phyloP scores from a whole-genome alignment of 1,284 basidiomycete genomes.

The Trichosporon sp. region DNA sequence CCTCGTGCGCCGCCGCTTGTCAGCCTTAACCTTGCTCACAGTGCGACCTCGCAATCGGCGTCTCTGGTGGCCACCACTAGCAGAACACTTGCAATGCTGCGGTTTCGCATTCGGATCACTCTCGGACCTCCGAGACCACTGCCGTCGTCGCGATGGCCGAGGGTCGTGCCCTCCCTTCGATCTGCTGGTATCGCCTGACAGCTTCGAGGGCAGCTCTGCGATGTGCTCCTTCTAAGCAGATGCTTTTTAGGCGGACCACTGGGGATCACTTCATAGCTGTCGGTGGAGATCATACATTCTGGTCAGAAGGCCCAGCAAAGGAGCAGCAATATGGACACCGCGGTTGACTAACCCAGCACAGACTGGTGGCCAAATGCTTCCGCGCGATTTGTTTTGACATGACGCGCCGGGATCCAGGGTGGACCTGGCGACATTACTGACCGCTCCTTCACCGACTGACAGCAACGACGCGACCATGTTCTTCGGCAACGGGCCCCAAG shows the following conservation, averaged over 20 bases:
- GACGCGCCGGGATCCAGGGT: not conserved
- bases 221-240: not conserved
- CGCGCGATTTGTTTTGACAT: constrained; percentile 4
- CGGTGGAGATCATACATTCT: too few species aligned
- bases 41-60: too few species aligned
- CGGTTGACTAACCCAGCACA: not conserved
- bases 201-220: not conserved
- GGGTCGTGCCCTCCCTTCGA: not conserved
- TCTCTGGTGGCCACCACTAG: not conserved
- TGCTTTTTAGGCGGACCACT: too few species aligned
- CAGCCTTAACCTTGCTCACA: not conserved
- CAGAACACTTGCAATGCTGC: not conserved
- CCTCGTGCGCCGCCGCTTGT: not conserved
- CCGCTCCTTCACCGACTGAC: not conserved
- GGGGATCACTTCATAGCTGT: too few species aligned
- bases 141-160: not conserved
- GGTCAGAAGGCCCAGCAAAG: too few species aligned
- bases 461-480: constrained; percentile 6
- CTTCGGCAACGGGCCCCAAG: constrained; percentile 1
- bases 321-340: too few species aligned
- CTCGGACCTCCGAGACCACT: not conserved
- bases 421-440: not conserved
- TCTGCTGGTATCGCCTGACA: not conserved
- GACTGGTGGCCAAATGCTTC: not conserved
- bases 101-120: not conserved